Percentiles rank a stretch among this genome's conserved stretches.
These are phyloP conservation scores for Lipomyces yamanashiensis DNA, from an alignment of 805 yeast genomes.

Conservation along the genomic window DNA sequence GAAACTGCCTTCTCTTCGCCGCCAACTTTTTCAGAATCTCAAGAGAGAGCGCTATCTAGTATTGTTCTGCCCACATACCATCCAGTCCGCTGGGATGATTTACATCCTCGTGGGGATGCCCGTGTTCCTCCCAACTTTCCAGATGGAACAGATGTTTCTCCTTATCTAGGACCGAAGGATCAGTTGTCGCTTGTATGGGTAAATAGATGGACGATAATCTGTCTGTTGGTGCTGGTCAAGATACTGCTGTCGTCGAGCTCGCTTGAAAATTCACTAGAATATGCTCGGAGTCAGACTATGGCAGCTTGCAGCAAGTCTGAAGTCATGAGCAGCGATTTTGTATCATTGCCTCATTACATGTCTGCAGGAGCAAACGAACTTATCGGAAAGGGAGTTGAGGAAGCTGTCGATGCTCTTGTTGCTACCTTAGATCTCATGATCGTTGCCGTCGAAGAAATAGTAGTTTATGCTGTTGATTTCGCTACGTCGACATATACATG, in stretches of 20 bases:
- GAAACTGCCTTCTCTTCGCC: conserved; percentile 7
- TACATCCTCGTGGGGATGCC: conserved; percentile 31
- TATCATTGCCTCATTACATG: conserved; percentile 61
- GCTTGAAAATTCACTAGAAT: conserved; percentile 50
- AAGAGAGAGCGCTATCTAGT: background rate
- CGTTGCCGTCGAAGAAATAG: conserved; percentile 61
- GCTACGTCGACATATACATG: conserved; percentile 88
- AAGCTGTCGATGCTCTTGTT: conserved; percentile 54
- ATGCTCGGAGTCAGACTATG: conserved; percentile 49
- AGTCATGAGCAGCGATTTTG: conserved; percentile 40
- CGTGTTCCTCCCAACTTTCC: conserved; percentile 27
- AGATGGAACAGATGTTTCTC: conserved; percentile 25
- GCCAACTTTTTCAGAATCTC: conserved; percentile 13
- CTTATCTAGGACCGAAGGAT: conserved; percentile 43
- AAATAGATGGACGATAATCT: conserved; percentile 63
- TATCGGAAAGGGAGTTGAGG: conserved; percentile 54
- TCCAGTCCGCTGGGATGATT: conserved; percentile 28
- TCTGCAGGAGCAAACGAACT: conserved; percentile 60
- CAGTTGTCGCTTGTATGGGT: conserved; percentile 49
- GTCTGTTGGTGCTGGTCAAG: conserved; percentile 63
- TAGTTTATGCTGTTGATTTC: conserved; percentile 70
- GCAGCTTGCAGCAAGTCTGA: conserved; percentile 57
- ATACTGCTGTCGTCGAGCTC: conserved; percentile 60
- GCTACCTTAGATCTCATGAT: conserved; percentile 54
- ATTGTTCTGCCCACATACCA: conserved; percentile 2